Base-by-base conservation (phyloP, 192 early-diverging fungal genomes). In the Rhizophagus sp. region DNA sequence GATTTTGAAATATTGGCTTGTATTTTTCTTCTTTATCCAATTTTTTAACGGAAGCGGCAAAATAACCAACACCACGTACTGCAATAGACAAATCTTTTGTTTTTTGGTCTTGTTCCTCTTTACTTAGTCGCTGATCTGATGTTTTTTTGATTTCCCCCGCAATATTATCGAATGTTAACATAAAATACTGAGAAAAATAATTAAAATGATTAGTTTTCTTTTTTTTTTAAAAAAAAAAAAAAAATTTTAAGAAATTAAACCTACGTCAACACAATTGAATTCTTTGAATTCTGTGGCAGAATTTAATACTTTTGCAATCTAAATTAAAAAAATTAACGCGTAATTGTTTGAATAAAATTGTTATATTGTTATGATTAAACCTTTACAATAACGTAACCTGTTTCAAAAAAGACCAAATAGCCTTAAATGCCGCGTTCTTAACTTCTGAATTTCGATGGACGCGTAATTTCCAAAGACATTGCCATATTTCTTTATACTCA, bases 51-150 rank as follows among this genome's bases (percentile, higher is more conserved):
- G 88, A 89, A 15, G 82, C 84, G 1, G 92, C 88, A 79, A 95
- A 90, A 69, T 91, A 88, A 9, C 94, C 94, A 71, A 91, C 88
- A 24, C 90, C 91, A 73, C 90, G 87, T 64, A 95, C 87, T n/a
- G 91, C 90, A 0, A 92, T 83, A 4, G 93, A 92, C 27, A 92
- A 75, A 39, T 86, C 86, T 50, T 83, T 87, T 34, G 85, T 84
- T 71, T 79, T 77, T 69, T 75, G 83, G 36, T 52, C 66, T 27
- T 78, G 73, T 77, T 63, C 41, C 33, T 49, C 68, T 68, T 69
- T 39, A 80, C 81, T 36, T 76, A 81, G 22, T 61, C 81, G 47
- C 81, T 88, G 73, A 93, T 75, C 68, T 44, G 19, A 22, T 22
- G 15, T 7, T 49, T 73, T 30, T 47, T 50, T n/a, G 49, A 22